Evolutionary conservation across 371 early-diverging fungal genomes (phyloP), one percentile per base, ranked within the genome.

Genomic region (Neoconidiobolus thromboides): DNA sequence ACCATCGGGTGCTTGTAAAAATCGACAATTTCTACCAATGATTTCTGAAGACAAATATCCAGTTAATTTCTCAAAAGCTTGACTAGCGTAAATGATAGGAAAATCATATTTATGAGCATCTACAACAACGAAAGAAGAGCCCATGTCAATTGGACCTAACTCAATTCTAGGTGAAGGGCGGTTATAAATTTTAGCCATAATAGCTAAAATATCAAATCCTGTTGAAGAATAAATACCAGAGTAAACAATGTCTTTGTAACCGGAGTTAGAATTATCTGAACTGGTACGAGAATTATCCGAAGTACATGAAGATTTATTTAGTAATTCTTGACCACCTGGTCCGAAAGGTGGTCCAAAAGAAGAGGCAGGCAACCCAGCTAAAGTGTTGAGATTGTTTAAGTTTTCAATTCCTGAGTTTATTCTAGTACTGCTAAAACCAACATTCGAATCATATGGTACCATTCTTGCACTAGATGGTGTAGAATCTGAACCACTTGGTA

Each of bases 121-220:
- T 1, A 61, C 61, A 40, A 55, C 73, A 0, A 74, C 62, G 63
- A 80, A 80, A 9, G 76, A 66, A 54, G 73, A 77, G 15, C 67
- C 69, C 53, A 79, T 61, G 61, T 81, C 81, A 14, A 81, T 69
- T 1, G 81, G 76, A 7, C 81, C 77, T 49, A 80, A 60, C 55
- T 71, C 38, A 62, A 79, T 71, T 60, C 71, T 63, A 1, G 76
- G 78, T 60, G 75, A 76, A 15, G 76, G 70, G 54, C 82, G 65
- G 60, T 63, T 65, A 36, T 64, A 64, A 37, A 73, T 62, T 14
- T 67, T 61, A 4, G 76, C 68, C 41, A 84, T 64, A 36, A 82
- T 69, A 1, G 72, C 68, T 26, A 82, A 60, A 67, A 84, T 70
- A 63, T 82, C 82, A 58, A 82, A 81, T 1, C 85, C 85, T 0